Evolutionary conservation across 495 filamentous ascomycete genomes (phyloP).

Genomic region (Lepraria neglecta): DNA sequence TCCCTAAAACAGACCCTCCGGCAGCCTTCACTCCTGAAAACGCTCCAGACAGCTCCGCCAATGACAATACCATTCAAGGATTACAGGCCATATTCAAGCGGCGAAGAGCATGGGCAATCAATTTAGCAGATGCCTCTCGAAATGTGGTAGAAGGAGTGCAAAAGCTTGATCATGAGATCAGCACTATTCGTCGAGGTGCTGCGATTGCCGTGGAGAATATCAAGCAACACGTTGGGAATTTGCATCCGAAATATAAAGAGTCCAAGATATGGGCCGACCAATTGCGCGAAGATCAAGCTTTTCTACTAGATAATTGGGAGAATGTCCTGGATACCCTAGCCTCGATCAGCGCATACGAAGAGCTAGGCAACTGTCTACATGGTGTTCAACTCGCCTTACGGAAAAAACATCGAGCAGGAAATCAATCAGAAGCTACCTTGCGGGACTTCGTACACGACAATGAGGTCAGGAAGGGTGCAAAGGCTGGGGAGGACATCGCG

Average conservation of each 20-base stretch:
- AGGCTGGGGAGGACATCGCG: slow-evolving; percentile 40
- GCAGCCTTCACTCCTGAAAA: slow-evolving; percentile 66
- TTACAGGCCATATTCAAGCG: slow-evolving; percentile 77
- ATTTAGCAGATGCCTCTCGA: slow-evolving; percentile 57
- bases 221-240: slow-evolving; percentile 63
- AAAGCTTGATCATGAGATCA: slow-evolving; percentile 56
- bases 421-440: slow-evolving; percentile 43
- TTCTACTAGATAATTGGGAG: slow-evolving; percentile 62
- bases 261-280: slow-evolving; percentile 66
- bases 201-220: slow-evolving; percentile 77
- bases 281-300: slow-evolving; percentile 62
- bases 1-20: slow-evolving; percentile 51
- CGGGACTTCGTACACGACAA: slow-evolving; percentile 65
- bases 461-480: slow-evolving; percentile 58
- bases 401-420: slow-evolving; percentile 28
- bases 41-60: slow-evolving; percentile 62
- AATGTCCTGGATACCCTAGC: slow-evolving; percentile 55
- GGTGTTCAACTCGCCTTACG: slow-evolving; percentile 28
- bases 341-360: slow-evolving; percentile 53
- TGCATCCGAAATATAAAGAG: slow-evolving; percentile 68
- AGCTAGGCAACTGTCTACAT: slow-evolving; percentile 36
- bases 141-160: slow-evolving; percentile 49
- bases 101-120: slow-evolving; percentile 66
- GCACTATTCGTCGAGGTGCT: slow-evolving; percentile 64
- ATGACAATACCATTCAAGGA: slow-evolving; percentile 66